Percentiles rank a stretch among this genome's conserved stretches.
phyloP scores from a whole-genome alignment of 1,284 basidiomycete species.

The Austroboletus novae-zelandiae region DNA sequence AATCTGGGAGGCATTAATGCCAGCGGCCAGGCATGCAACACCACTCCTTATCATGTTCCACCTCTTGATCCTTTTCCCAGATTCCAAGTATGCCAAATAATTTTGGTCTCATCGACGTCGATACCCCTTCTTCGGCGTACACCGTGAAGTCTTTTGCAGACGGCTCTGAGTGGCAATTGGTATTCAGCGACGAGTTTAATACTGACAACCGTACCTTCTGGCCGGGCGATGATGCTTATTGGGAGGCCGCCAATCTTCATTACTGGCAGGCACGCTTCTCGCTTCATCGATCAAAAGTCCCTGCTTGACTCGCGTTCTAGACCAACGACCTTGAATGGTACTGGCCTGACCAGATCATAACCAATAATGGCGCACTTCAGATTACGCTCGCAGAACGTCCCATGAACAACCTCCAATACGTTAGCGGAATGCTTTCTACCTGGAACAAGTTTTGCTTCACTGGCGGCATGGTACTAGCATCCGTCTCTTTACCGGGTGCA shows the following conservation, averaged over 20 bases:
- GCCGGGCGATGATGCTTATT: conserved; percentile 59
- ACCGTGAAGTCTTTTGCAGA: conserved; percentile 46
- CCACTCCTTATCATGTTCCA: neutral
- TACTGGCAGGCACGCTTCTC: conserved; percentile 34
- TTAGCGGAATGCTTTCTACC: conserved; percentile 66
- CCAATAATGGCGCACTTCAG: conserved; percentile 73
- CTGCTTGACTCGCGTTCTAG: conserved; percentile 8
- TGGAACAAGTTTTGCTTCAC: conserved; percentile 98
- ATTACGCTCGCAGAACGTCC: conserved; percentile 70
- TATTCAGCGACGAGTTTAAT: conserved; percentile 92
- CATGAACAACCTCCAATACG: conserved; percentile 74
- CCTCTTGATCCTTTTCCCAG: conserved; percentile 10
- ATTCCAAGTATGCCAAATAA: conserved; percentile 42
- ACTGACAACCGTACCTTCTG: conserved; percentile 79
- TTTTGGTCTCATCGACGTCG: conserved; percentile 57
- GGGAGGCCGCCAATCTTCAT: conserved; percentile 53
- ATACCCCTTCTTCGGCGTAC: conserved; percentile 50
- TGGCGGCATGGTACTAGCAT: conserved; percentile 71
- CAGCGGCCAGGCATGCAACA: conserved; percentile 61
- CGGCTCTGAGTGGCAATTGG: conserved; percentile 55
- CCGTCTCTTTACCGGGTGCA: conserved; percentile 80
- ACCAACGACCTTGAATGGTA: conserved; percentile 65
- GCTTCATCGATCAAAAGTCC: neutral
- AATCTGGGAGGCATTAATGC: conserved; percentile 82
- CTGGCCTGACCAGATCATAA: conserved; percentile 80